These are phyloP conservation scores for Calonectria pseudoreteaudii DNA, from an alignment of 2,329 filamentous ascomycete species.

Conservation along the genomic window DNA sequence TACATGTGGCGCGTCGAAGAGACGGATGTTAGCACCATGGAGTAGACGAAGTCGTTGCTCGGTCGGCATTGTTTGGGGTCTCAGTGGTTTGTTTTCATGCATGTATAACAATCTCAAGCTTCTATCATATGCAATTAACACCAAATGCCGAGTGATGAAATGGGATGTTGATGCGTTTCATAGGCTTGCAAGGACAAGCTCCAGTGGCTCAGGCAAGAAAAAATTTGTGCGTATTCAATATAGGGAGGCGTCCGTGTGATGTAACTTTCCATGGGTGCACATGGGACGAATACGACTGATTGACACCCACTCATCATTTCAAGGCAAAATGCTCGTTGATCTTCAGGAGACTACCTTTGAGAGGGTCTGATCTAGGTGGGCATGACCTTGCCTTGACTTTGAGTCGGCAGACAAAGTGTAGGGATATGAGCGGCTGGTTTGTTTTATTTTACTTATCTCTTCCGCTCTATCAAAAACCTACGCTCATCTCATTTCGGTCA, in stretches of 20 bases:
- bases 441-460: background rate
- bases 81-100: slow-evolving; percentile 1
- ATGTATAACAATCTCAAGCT: slow-evolving; percentile 1
- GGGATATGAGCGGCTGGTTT: background rate
- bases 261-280: slow-evolving; percentile 24
- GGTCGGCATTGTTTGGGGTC: slow-evolving; percentile 30
- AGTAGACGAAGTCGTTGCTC: slow-evolving; percentile 45
- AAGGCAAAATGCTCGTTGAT: slow-evolving; percentile 15
- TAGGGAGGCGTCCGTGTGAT: slow-evolving; percentile 29
- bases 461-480: background rate
- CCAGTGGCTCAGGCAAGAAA: background rate
- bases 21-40: slow-evolving; percentile 76
- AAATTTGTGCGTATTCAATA: slow-evolving; percentile 7
- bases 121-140: background rate
- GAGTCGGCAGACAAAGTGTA: background rate
- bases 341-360: slow-evolving; percentile 8
- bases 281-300: slow-evolving; percentile 18
- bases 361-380: background rate
- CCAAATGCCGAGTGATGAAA: background rate
- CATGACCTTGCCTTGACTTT: background rate
- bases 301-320: slow-evolving; percentile 17
- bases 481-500: slow-evolving; percentile 21
- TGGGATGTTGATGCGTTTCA: slow-evolving; percentile 22
- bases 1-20: slow-evolving; percentile 94
- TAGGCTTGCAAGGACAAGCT: slow-evolving; percentile 3